Conservation (phyloP, 108 stramenopile species). For the Aurantiochytrium sp. region DNA sequence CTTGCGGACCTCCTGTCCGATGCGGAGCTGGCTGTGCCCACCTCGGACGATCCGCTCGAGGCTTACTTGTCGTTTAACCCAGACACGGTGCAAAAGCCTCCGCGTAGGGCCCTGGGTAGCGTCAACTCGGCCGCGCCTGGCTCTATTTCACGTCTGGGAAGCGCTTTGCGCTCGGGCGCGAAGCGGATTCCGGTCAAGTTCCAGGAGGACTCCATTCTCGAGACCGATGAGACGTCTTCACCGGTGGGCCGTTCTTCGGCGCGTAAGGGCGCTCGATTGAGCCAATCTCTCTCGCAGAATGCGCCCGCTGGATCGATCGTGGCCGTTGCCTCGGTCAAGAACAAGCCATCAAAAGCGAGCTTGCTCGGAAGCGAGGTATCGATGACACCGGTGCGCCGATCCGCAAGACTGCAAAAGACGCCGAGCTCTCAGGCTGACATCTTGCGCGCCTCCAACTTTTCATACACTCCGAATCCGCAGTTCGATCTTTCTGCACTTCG, state of each 20-base stretch:
- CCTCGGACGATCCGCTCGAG: not conserved
- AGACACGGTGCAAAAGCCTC: not conserved
- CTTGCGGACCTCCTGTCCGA: not conserved
- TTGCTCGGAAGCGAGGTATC: not conserved
- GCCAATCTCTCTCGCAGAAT: not conserved
- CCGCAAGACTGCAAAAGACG: not conserved
- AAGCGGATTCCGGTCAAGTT: not conserved
- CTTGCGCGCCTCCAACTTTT: not conserved
- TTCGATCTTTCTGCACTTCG: not conserved
- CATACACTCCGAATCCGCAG: constrained; percentile 3
- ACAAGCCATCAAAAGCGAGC: not conserved
- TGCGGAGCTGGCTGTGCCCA: not conserved
- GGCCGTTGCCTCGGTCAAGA: not conserved
- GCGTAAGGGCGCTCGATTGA: not conserved
- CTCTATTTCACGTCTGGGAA: not conserved
- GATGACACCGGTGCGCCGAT: not conserved
- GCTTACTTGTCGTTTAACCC: not conserved
- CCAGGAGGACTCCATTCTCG: not conserved
- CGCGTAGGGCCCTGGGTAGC: not conserved
- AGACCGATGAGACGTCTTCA: not conserved
- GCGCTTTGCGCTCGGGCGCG: not conserved
- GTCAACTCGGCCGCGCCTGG: not conserved
- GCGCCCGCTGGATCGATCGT: not conserved
- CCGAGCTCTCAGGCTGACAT: not conserved
- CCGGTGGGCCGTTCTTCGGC: too few relatives aligned